These are phyloP conservation scores for Clavispora phyllophila DNA, from an alignment of 805 yeast genomes.

Conservation along the genomic window DNA sequence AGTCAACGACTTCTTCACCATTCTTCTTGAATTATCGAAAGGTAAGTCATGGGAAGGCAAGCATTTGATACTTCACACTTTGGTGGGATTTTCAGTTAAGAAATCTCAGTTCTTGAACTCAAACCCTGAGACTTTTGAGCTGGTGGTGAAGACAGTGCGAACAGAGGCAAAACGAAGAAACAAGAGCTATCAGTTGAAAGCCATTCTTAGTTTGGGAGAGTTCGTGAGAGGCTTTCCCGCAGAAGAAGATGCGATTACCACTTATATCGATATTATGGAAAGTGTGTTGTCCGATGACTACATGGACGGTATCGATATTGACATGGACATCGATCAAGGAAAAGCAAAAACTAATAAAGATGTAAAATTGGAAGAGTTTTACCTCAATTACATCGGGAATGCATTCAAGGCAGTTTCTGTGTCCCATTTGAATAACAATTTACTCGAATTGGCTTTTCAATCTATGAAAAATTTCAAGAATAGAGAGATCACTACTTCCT, in stretches of 20 bases:
- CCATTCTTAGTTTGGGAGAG: constrained; percentile 48
- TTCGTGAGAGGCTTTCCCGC: constrained; percentile 38
- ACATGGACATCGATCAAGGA: constrained; percentile 32
- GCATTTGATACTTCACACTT: constrained; percentile 65
- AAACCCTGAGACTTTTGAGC: constrained; percentile 23
- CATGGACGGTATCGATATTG: constrained; percentile 27
- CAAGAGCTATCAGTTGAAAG: constrained; percentile 53
- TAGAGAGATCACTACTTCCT: constrained; percentile 38
- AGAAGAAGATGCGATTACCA: constrained; percentile 31
- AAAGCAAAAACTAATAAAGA: constrained; percentile 20
- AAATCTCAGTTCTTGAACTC: constrained; percentile 31
- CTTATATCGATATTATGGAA: constrained; percentile 33
- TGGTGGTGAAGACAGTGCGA: constrained; percentile 41
- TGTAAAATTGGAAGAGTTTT: constrained; percentile 41
- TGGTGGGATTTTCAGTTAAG: constrained; percentile 53
- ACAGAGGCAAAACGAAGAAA: constrained; percentile 67
- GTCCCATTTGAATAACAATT: constrained; percentile 10
- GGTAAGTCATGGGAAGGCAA: constrained; percentile 92
- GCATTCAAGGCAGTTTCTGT: constrained; percentile 6
- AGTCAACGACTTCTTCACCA: constrained; percentile 37
- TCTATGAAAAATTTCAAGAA: constrained; percentile 18
- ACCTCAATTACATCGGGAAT: constrained; percentile 33
- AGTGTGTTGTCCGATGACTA: constrained; percentile 34
- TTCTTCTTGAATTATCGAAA: constrained; percentile 54
- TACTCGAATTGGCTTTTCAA: constrained; percentile 25